A percentile compares a stretch with the other conserved stretches of the same genome.
Conservation (phyloP, 352 stramenopile genomes). For the Phytophthora fragariaefolia region DNA sequence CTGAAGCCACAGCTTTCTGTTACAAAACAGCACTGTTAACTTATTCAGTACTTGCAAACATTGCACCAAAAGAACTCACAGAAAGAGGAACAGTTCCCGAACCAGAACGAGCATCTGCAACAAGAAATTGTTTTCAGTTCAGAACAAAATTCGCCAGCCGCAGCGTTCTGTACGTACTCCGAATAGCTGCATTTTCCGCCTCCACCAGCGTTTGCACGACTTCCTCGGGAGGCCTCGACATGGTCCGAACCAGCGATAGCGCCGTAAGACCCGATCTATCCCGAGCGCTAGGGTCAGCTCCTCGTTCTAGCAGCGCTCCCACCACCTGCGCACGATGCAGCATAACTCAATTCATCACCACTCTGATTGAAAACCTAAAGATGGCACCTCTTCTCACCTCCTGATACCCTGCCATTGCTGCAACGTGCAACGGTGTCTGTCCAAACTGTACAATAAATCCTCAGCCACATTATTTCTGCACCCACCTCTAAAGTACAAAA, state of each 20-base stretch:
- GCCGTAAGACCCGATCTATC: slow-evolving; percentile 72
- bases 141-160: background rate
- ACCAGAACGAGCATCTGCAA: slow-evolving; percentile 22
- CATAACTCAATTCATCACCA: background rate
- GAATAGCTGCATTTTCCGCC: slow-evolving; percentile 47
- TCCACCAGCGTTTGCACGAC: slow-evolving; percentile 64
- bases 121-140: no score
- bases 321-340: slow-evolving; percentile 42
- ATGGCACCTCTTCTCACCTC: slow-evolving; percentile 40
- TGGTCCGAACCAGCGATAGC: slow-evolving; percentile 69
- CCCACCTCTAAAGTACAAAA: background rate
- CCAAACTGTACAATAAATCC: slow-evolving; percentile 55
- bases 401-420: slow-evolving; percentile 67
- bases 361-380: background rate
- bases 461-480: background rate
- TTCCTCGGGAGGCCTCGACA: slow-evolving; percentile 67
- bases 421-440: slow-evolving; percentile 74
- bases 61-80: slow-evolving; percentile 19
- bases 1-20: slow-evolving; percentile 58
- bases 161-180: slow-evolving; percentile 20
- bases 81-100: slow-evolving; percentile 30
- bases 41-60: slow-evolving; percentile 5
- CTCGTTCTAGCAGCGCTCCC: slow-evolving; percentile 54
- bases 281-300: slow-evolving; percentile 49
- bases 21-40: background rate